These are phyloP conservation scores for Pseudozyma hubeiensis DNA, from an alignment of 1,284 basidiomycete species.

Conservation along the genomic window DNA sequence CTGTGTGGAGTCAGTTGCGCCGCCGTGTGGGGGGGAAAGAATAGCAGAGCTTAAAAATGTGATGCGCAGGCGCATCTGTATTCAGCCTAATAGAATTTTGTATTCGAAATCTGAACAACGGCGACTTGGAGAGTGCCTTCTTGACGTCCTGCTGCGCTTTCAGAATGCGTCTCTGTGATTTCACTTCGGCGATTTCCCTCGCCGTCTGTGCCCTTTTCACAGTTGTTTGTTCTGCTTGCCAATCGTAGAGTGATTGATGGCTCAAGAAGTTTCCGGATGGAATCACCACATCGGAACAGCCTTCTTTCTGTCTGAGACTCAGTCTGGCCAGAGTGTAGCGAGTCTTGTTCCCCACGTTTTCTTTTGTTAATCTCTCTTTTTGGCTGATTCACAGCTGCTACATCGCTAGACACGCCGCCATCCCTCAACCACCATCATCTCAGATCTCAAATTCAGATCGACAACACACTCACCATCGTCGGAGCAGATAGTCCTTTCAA, in stretches of 20 bases:
- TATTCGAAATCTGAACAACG: conserved; percentile 2
- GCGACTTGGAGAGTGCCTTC: not conserved
- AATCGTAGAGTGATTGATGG: not conserved
- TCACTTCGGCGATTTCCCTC: conserved; percentile 13
- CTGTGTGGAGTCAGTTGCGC: too few relatives aligned
- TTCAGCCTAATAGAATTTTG: not conserved
- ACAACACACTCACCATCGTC: not conserved
- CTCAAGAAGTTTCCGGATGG: too few relatives aligned
- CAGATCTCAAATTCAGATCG: not conserved
- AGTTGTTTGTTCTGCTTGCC: not conserved
- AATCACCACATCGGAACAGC: too few relatives aligned
- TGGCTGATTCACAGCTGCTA: too few relatives aligned
- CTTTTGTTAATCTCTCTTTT: too few relatives aligned
- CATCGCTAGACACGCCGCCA: too few relatives aligned
- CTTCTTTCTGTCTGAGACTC: too few relatives aligned
- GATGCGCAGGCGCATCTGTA: not conserved
- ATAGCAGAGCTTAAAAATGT: too few relatives aligned
- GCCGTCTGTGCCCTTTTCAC: conserved; percentile 6
- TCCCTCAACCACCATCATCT: too few relatives aligned
- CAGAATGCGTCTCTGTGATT: too few relatives aligned
- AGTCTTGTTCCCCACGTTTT: too few relatives aligned
- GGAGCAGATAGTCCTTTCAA: not conserved
- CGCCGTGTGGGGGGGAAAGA: not conserved
- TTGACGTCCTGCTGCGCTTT: not conserved
- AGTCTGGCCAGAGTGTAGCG: too few relatives aligned